Conservation (phyloP, 1,284 basidiomycete species). For the Cryptococcus sp. region DNA sequence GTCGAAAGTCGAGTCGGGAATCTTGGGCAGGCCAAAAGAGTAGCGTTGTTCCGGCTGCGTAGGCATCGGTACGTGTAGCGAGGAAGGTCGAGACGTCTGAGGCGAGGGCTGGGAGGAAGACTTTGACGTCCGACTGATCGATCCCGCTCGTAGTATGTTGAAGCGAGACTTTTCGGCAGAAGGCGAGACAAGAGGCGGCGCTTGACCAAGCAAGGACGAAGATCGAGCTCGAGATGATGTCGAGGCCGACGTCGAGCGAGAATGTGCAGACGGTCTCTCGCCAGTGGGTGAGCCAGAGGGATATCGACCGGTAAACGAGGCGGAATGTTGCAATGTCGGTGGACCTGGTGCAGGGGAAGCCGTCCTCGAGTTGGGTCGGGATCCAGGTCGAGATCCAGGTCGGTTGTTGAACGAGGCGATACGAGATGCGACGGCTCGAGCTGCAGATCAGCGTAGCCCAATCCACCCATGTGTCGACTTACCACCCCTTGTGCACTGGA, state of each 20-base stretch:
- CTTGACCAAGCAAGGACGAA: slow-evolving; percentile 3
- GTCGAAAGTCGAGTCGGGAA: slow-evolving; percentile 4
- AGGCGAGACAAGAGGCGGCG: slow-evolving; percentile 3
- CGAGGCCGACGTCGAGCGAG: background rate
- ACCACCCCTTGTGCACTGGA: slow-evolving; percentile 28
- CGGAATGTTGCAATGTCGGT: slow-evolving; percentile 1
- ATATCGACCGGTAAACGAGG: background rate
- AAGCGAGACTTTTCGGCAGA: slow-evolving; percentile 6
- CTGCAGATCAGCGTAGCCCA: too few species aligned
- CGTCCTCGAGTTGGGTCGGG: slow-evolving; percentile 3
- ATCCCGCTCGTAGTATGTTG: slow-evolving; percentile 2
- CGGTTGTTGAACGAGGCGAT: slow-evolving; percentile 16
- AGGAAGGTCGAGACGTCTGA: slow-evolving; percentile 5
- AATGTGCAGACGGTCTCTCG: background rate
- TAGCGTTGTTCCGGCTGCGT: slow-evolving; percentile 9
- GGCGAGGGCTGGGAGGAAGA: background rate
- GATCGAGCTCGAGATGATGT: slow-evolving; percentile 1
- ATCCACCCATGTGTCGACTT: too few species aligned
- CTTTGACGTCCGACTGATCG: background rate
- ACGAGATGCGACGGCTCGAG: slow-evolving; percentile 1
- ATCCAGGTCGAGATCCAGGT: slow-evolving; percentile 12
- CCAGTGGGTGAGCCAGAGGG: background rate
- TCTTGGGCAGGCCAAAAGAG: slow-evolving; percentile 38
- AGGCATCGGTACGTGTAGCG: slow-evolving; percentile 2
- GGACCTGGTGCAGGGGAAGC: background rate